Percentiles rank a stretch among this genome's conserved stretches.
phyloP scores from a whole-genome alignment of 257 asterid genomes.

The Nicotiana otophora region DNA sequence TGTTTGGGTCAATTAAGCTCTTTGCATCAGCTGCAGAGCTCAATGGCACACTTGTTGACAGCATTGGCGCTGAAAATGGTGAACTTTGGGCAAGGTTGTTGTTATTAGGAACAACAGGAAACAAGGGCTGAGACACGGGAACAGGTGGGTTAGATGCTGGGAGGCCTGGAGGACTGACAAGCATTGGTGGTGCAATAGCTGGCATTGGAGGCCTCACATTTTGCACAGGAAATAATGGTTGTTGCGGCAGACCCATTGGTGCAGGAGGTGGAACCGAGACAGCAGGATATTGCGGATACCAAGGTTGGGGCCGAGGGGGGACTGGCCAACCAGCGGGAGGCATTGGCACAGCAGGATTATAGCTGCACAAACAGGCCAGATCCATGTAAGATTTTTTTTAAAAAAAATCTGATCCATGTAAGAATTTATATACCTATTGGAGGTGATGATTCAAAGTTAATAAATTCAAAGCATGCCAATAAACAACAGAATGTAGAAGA shows the following conservation, averaged over 20 bases:
- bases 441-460: neutral
- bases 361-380: slow-evolving; percentile 38
- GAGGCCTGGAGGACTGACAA: slow-evolving; percentile 68
- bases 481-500: neutral
- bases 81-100: slow-evolving; percentile 41
- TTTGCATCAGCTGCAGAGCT: slow-evolving; percentile 36
- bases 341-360: slow-evolving; percentile 52
- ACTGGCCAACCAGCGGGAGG: slow-evolving; percentile 67
- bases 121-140: slow-evolving; percentile 70
- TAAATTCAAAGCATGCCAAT: neutral
- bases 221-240: slow-evolving; percentile 87
- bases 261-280: slow-evolving; percentile 58
- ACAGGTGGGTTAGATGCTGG: slow-evolving; percentile 36
- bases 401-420: neutral
- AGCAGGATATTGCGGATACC: slow-evolving; percentile 74
- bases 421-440: neutral
- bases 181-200: slow-evolving; percentile 42
- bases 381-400: neutral
- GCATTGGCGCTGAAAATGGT: slow-evolving; percentile 44
- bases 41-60: slow-evolving; percentile 34
- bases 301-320: slow-evolving; percentile 66
- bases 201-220: slow-evolving; percentile 50
- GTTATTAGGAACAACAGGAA: slow-evolving; percentile 62
- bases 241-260: slow-evolving; percentile 59
- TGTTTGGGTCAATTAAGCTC: slow-evolving; percentile 33